Percentiles rank a stretch among this genome's conserved stretches.
Conservation (phyloP, 441 rosid genomes). For the Aquilaria agallochum region DNA sequence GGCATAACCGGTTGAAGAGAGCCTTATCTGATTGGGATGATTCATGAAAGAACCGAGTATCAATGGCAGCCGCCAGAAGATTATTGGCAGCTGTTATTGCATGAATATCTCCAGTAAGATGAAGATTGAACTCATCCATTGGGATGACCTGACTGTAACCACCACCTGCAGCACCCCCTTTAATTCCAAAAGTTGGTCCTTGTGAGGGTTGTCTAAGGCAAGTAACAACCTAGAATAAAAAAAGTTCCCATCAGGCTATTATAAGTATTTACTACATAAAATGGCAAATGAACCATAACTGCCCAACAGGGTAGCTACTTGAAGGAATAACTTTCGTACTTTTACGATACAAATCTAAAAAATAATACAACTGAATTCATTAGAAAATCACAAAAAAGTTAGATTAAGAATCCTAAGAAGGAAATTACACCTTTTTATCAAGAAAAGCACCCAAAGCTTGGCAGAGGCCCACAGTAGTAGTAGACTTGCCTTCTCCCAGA, state of each 20-base stretch:
- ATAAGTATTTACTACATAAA: background rate
- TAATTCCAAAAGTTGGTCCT: constrained; percentile 99
- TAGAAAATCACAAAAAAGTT: background rate
- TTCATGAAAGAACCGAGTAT: constrained; percentile 94
- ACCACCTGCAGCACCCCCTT: constrained; percentile 99
- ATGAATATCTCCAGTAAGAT: constrained; percentile 95
- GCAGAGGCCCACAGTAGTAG: constrained; percentile 95
- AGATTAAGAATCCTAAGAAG: background rate
- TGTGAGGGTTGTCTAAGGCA: constrained; percentile 98
- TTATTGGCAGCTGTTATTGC: constrained; percentile 99
- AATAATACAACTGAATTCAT: background rate
- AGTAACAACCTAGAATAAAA: constrained; percentile 66
- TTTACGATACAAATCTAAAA: background rate
- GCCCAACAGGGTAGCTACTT: background rate
- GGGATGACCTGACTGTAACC: constrained; percentile 99
- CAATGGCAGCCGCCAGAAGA: constrained; percentile 98
- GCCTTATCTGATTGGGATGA: constrained; percentile 91
- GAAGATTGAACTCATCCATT: constrained; percentile 99
- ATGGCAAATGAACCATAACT: background rate
- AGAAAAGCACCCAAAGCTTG: constrained; percentile 97
- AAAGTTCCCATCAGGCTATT: background rate
- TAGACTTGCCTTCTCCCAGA: constrained; percentile 97
- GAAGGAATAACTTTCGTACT: background rate
- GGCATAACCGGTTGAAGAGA: constrained; percentile 81
- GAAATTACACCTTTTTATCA: constrained; percentile 66